Base-by-base conservation (phyloP, 2,329 filamentous ascomycete species). In the Dactylella cylindrospora region DNA sequence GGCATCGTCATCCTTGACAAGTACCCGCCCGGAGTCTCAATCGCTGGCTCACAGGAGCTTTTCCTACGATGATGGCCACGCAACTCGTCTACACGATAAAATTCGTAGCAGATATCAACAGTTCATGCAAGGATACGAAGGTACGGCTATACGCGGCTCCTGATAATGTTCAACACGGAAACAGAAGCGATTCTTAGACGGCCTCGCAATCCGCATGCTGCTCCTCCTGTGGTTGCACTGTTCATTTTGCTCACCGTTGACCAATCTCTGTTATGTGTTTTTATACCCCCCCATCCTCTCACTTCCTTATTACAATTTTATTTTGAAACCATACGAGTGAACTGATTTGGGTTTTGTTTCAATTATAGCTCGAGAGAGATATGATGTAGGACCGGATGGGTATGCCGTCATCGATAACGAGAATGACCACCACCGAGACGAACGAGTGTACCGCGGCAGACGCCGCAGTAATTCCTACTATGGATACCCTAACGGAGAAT, bases 131-230 rank as follows among this genome's bases (percentile, higher is more conserved):
- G 57, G 46, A 40, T 62, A 54, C 49, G 57, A 62, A 62, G 57
- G 57, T 62, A 62, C 49, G 57, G 53, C 57, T 62, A 54, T 32
- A 49, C 50, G 54, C 50, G 53, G 57, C 57, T 49, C 54, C 57
- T 62, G 57, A 62, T 62, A 62, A 39, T 49, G 49, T 62, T 62
- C 57, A 62, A 62, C 57, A 62, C 57, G 57, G 54, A 62, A 62
- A 49, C 57, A 62, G 57, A 62, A 62, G 57, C 57, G 57, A 62
- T 49, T 54, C 40, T n/a, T 62, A 62, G 57, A 62, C 57, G 57
- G 50, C 57, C 57, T 31, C n/a, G 53, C 57, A 44, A 62, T 54
- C 35, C 51, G 49, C 49, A 62, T 62, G 57, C 54, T 57, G 52
- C 49, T 50, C 35, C 41, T 62, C 29, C 36, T 53, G 41, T 39